Evolutionary conservation across 2,329 filamentous ascomycete genomes (phyloP), one percentile per base, ranked within the genome.

Genomic region (Sphaerostilbella broomeana): DNA sequence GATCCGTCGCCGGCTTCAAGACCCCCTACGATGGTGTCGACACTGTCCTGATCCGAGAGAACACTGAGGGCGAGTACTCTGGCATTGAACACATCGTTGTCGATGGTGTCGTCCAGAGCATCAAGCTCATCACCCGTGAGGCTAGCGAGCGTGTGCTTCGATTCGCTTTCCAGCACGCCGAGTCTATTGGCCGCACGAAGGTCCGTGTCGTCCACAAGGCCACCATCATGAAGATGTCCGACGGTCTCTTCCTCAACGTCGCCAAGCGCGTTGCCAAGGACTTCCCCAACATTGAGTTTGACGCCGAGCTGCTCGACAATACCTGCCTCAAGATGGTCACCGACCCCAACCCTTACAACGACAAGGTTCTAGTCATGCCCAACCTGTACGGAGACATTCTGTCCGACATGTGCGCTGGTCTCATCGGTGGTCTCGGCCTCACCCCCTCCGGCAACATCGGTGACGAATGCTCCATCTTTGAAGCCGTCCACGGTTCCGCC

Each of bases 211-310:
- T 97, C 49, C 92, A 98, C 84, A 98, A 98, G 80, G 92, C 92
- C 65, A 97, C 92, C 62, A 98, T 98, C 73, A 98, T 98, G 92
- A 98, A 98, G 81, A 94, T 95, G 86, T 90, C 84, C 62, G 92
- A 98, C 66, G 92, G 92, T 71, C 86, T 98, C 47, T 98, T 98
- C 81, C 78, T 98, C 54, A 85, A 77, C 67, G 87, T 84, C 47
- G 92, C 84, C 54, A 73, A 81, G 53, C 78, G 92, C 47, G 79
- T 98, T 52, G 76, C 87, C 65, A 94, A 94, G 79, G 89, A 97
- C 62, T 98, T 86, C 79, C 92, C 92, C 49, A 75, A 81, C 55
- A 86, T 98, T 59, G 86, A 95, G 71, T 97, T 98, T 63, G 90
- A 97, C 62, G 86, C 86, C 56, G 92, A 98, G 77, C 79, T 98